Evolutionary conservation across 2,329 filamentous ascomycete genomes (phyloP).

Genomic region (Xylaria polymorpha): DNA sequence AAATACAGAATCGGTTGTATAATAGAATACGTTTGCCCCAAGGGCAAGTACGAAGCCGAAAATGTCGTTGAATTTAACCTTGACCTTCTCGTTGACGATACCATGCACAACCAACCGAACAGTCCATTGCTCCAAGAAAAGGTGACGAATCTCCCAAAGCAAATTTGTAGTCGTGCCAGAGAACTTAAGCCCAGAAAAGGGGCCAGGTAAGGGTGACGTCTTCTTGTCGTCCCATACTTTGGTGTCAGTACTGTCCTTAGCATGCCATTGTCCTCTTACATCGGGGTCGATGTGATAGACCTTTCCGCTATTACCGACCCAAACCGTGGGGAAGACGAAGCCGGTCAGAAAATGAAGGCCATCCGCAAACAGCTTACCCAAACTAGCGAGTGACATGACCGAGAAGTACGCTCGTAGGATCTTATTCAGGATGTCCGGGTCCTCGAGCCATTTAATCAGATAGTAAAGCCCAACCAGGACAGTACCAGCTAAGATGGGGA

Average conservation of each 20-base stretch:
- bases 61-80: slow-evolving; percentile 67
- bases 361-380: slow-evolving; percentile 80
- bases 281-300: slow-evolving; percentile 61
- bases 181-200: slow-evolving; percentile 50
- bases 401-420: slow-evolving; percentile 88
- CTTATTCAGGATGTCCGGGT: slow-evolving; percentile 83
- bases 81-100: slow-evolving; percentile 58
- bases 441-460: slow-evolving; percentile 87
- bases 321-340: slow-evolving; percentile 79
- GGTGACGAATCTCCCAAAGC: slow-evolving; percentile 64
- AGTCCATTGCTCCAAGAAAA: slow-evolving; percentile 65
- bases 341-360: slow-evolving; percentile 71
- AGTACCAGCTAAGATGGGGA: slow-evolving; percentile 80
- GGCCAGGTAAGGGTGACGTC: slow-evolving; percentile 55
- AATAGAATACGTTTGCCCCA: slow-evolving; percentile 69
- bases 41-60: slow-evolving; percentile 67
- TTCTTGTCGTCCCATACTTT: slow-evolving; percentile 47
- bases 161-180: slow-evolving; percentile 43
- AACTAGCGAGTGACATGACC: slow-evolving; percentile 79
- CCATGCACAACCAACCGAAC: slow-evolving; percentile 64
- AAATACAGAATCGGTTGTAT: slow-evolving; percentile 67
- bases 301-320: slow-evolving; percentile 60
- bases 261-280: slow-evolving; percentile 54
- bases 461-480: slow-evolving; percentile 84
- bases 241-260: slow-evolving; percentile 44